Conservation (phyloP, 2,329 filamentous ascomycete genomes). For the Ceratocystis harringtonii region DNA sequence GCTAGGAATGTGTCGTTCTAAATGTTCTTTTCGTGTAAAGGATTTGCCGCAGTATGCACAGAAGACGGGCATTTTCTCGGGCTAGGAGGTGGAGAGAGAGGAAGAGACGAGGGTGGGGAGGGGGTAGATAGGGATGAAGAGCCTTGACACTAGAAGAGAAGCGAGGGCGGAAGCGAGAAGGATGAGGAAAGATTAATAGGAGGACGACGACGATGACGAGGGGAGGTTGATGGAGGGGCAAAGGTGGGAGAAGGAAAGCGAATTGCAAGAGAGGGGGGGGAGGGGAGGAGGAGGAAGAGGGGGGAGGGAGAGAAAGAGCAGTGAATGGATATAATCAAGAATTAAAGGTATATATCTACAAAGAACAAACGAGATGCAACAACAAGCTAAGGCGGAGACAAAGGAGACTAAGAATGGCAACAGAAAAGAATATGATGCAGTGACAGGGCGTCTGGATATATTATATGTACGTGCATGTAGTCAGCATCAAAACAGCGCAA, state of each 20-base stretch:
- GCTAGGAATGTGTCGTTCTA: constrained; percentile 39
- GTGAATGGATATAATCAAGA: neutral
- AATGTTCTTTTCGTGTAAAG: constrained; percentile 41
- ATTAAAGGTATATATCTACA: neutral
- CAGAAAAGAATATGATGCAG: neutral
- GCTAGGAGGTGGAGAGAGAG: neutral
- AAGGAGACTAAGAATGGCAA: neutral
- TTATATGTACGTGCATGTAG: neutral
- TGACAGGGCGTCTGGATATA: neutral
- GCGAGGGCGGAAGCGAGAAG: neutral
- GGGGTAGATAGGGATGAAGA: neutral
- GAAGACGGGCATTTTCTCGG: constrained; percentile 25
- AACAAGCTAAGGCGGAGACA: neutral
- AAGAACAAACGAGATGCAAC: neutral
- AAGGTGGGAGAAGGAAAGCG: neutral
- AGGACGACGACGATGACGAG: neutral
- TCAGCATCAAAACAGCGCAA: too few relatives aligned
- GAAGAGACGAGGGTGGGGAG: neutral
- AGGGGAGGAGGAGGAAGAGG: neutral
- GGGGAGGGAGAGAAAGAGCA: neutral
- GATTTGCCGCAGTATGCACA: constrained; percentile 40
- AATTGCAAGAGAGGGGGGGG: neutral
- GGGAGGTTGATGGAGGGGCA: too few relatives aligned
- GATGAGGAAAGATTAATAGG: neutral
- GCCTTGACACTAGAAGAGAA: neutral